phyloP scores from a whole-genome alignment of 2,329 filamentous ascomycete genomes.

The Cucurbitaria berberidis region DNA sequence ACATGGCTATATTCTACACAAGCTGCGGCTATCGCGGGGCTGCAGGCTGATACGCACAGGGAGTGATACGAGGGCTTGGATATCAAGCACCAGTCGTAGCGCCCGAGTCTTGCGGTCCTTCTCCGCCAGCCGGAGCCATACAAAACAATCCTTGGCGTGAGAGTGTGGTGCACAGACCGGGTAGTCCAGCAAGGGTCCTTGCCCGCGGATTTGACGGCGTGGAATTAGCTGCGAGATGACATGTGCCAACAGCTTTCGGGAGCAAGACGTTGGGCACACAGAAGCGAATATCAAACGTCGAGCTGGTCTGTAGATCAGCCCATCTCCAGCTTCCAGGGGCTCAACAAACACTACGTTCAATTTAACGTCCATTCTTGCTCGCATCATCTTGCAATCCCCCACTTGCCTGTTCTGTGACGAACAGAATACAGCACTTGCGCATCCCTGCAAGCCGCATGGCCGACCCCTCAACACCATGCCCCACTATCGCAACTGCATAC shows the following conservation, averaged over 20 bases:
- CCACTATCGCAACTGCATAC: slow-evolving; percentile 7
- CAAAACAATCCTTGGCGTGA: slow-evolving; percentile 15
- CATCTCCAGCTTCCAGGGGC: not conserved
- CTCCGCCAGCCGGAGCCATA: slow-evolving; percentile 30
- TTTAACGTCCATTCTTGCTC: not conserved
- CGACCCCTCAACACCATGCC: slow-evolving; percentile 41
- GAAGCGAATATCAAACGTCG: not conserved
- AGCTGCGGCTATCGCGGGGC: slow-evolving; percentile 31
- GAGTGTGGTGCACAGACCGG: slow-evolving; percentile 23
- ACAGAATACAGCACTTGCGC: slow-evolving; percentile 12
- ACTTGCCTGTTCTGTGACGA: slow-evolving; percentile 37
- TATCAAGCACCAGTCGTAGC: slow-evolving; percentile 27
- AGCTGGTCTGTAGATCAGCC: not conserved
- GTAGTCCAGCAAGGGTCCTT: slow-evolving; percentile 13
- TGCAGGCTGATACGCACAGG: slow-evolving; percentile 20
- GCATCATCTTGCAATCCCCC: slow-evolving; percentile 17
- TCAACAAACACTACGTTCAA: not conserved
- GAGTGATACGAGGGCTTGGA: slow-evolving; percentile 27
- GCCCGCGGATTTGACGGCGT: slow-evolving; percentile 22
- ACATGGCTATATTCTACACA: slow-evolving; percentile 9
- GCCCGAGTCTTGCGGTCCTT: slow-evolving; percentile 23
- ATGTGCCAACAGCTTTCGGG: slow-evolving; percentile 9
- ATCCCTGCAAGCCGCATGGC: slow-evolving; percentile 28
- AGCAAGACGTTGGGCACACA: slow-evolving; percentile 6
- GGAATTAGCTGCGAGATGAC: slow-evolving; percentile 26